Percentiles rank a stretch among this genome's conserved stretches.
These are phyloP conservation scores for Paragyromitra xinjiangensis DNA, from an alignment of 495 filamentous ascomycete species.

Conservation along the genomic window DNA sequence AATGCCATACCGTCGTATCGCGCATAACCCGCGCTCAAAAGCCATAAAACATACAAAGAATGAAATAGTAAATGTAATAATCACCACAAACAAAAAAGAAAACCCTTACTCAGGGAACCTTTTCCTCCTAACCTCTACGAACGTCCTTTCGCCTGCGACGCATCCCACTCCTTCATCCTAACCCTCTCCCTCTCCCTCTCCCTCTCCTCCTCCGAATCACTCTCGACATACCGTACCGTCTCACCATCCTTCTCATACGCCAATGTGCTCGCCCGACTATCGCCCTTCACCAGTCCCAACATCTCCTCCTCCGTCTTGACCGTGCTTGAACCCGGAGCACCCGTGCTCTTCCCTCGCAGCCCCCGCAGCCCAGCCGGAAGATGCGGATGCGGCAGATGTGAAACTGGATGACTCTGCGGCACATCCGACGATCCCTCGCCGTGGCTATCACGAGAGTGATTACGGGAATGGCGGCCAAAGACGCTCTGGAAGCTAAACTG, in stretches of 20 bases:
- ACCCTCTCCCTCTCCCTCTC: conserved; percentile 31
- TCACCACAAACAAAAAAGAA: conserved; percentile 19
- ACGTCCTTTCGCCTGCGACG: neutral
- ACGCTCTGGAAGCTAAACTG: conserved; percentile 85
- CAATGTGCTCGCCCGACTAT: conserved; percentile 41
- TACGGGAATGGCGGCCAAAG: conserved; percentile 39
- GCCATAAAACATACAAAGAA: conserved; percentile 21
- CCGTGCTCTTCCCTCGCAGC: conserved; percentile 23
- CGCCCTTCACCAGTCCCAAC: conserved; percentile 82
- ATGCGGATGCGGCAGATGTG: conserved; percentile 42
- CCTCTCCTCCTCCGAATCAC: conserved; percentile 47
- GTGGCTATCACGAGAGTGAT: conserved; percentile 41
- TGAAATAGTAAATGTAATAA: conserved; percentile 16
- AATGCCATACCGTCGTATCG: conserved; percentile 14
- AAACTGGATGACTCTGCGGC: neutral
- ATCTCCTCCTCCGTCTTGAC: conserved; percentile 82
- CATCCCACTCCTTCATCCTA: conserved; percentile 41
- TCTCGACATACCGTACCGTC: conserved; percentile 33
- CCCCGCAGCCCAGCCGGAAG: conserved; percentile 30
- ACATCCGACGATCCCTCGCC: conserved; percentile 40
- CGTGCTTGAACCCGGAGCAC: neutral
- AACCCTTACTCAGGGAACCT: neutral
- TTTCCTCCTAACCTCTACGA: neutral
- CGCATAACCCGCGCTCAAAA: conserved; percentile 30
- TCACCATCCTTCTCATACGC: conserved; percentile 44